These are phyloP conservation scores for Luvunga scandens DNA, from an alignment of 345 rosid species.

Conservation along the genomic window DNA sequence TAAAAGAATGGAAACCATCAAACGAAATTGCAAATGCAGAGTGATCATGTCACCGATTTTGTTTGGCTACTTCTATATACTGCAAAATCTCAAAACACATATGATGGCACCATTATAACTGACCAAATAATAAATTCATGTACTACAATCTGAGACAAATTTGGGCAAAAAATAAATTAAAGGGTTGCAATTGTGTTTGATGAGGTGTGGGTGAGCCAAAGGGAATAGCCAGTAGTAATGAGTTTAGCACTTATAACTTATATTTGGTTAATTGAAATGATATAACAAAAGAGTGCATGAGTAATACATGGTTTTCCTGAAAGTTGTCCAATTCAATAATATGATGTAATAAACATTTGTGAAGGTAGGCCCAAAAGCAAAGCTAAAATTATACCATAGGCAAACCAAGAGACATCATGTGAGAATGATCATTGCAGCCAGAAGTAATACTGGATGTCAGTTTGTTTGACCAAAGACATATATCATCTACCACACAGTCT, in stretches of 20 bases:
- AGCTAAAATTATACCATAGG: not conserved
- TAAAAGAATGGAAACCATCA: not conserved
- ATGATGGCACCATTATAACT: too few species aligned
- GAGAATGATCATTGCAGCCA: not conserved
- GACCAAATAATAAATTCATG: too few species aligned
- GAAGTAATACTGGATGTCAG: not conserved
- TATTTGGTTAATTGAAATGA: not conserved
- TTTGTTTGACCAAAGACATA: not conserved
- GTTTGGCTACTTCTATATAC: too few species aligned
- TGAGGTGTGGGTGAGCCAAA: not conserved
- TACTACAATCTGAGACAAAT: too few species aligned
- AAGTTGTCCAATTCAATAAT: not conserved
- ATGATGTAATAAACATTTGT: not conserved
- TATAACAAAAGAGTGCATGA: not conserved
- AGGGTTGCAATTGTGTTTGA: too few species aligned
- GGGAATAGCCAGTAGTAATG: not conserved
- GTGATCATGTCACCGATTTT: not conserved
- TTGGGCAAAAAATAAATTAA: too few species aligned
- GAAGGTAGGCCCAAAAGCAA: not conserved
- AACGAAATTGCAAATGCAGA: not conserved
- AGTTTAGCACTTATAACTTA: not conserved
- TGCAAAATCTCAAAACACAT: too few species aligned
- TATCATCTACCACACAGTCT: not conserved
- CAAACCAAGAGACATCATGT: not conserved
- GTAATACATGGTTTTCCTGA: not conserved